These are phyloP conservation scores for Lachancea thermotolerans DNA, from an alignment of 805 yeast species.

Conservation along the genomic window DNA sequence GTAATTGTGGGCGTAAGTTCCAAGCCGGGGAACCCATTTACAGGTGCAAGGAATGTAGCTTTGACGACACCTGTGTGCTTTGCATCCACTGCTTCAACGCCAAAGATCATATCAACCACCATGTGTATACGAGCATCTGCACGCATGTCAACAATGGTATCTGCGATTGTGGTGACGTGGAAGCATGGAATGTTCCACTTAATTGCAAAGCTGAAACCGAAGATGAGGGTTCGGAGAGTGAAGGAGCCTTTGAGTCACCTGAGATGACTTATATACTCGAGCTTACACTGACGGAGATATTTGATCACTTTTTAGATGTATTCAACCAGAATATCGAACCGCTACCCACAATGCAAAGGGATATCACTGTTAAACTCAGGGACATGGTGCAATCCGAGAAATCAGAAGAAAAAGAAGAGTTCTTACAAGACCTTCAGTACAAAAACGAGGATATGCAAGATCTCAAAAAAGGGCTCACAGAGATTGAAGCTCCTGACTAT, in stretches of 20 bases:
- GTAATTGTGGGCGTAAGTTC: constrained; percentile 63
- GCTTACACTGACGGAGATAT: constrained; percentile 25
- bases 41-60: constrained; percentile 69
- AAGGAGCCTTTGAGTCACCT: constrained; percentile 11
- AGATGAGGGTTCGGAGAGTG: constrained; percentile 23
- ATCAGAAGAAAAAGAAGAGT: constrained; percentile 14
- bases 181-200: constrained; percentile 50
- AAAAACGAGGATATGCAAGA: constrained; percentile 12
- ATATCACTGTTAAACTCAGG: constrained; percentile 25
- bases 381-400: constrained; percentile 23
- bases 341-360: constrained; percentile 26
- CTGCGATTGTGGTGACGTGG: constrained; percentile 69
- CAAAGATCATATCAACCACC: constrained; percentile 61
- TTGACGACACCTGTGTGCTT: constrained; percentile 71
- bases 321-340: constrained; percentile 33
- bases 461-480: not conserved
- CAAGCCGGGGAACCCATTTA: constrained; percentile 59
- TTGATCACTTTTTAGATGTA: constrained; percentile 39
- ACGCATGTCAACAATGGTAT: constrained; percentile 46
- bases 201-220: constrained; percentile 41
- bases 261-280: constrained; percentile 18
- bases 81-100: constrained; percentile 68
- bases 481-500: constrained; percentile 29
- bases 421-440: constrained; percentile 16
- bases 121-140: constrained; percentile 48